Conservation (phyloP, 2,329 filamentous ascomycete species). For the Xylaria sp. region DNA sequence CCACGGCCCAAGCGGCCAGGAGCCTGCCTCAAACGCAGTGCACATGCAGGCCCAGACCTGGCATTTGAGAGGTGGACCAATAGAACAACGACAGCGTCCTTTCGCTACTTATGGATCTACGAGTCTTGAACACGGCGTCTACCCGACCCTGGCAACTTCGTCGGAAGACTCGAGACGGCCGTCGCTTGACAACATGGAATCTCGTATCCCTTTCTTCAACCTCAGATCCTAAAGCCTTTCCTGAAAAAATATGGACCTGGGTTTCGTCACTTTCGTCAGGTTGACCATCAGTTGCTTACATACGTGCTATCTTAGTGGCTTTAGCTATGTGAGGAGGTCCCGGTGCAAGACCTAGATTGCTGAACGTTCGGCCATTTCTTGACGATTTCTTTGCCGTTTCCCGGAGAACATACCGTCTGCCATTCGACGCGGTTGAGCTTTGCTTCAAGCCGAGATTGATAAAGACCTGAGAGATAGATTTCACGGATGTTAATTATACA, state of each 20-base stretch:
- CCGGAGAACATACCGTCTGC: not conserved
- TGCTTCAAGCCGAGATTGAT: slow-evolving; percentile 8
- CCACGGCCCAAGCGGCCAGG: not conserved
- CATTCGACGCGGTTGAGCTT: not conserved
- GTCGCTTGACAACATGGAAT: not conserved
- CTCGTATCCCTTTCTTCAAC: not conserved
- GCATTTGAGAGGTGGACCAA: slow-evolving; percentile 29
- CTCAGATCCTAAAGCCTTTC: not conserved
- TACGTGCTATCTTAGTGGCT: not conserved
- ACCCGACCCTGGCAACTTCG: not conserved
- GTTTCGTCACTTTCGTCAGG: slow-evolving; percentile 7
- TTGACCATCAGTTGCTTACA: not conserved
- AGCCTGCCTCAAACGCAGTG: slow-evolving; percentile 14
- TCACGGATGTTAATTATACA: slow-evolving; percentile 15
- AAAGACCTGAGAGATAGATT: slow-evolving; percentile 2
- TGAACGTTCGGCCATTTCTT: not conserved
- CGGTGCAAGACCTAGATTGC: not conserved
- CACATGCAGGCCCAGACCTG: slow-evolving; percentile 17
- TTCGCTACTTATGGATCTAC: slow-evolving; percentile 39
- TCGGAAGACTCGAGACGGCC: not conserved
- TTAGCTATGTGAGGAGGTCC: not conserved
- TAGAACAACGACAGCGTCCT: slow-evolving; percentile 32
- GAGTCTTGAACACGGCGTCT: not conserved
- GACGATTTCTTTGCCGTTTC: not conserved
- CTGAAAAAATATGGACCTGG: not conserved